Base-by-base conservation (phyloP, 257 asterid species). In the Nicotiana benthamiana region DNA sequence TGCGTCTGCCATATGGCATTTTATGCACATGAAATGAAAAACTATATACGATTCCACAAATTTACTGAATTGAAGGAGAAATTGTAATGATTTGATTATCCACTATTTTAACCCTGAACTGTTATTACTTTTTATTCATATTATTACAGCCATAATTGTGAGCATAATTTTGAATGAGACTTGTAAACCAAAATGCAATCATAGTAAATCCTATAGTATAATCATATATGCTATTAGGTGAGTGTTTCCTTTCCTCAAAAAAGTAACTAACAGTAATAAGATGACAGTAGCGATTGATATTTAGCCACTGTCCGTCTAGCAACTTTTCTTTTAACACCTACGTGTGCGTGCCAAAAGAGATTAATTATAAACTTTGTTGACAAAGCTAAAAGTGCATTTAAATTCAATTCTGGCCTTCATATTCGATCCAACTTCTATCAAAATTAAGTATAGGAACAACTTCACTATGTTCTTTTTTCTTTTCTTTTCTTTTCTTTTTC, bases 181-280 rank as follows among this genome's bases (percentile, higher is more conserved):
- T 86, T 85, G 53, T 85, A 76, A 88, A 87, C 91, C 83, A 82
- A 65, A 78, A 82, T 28, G 89, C 66, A 83, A 88, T 89, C 84
- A 89, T 83, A 85, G 75, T 81, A 84, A 60, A 53, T 63, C 62
- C 80, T 62, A 26, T 27, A 63, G 65, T 80, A 75, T 80, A 63
- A 77, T 82, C 64, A 84, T 82, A 32, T 60, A 34, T 43, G 75
- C 54, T 74, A 67, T 86, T 82, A 74, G 85, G 85, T 86, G 80
- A 82, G 75, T 40, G 24, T 40, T 79, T 84, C 81, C 54, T 84
- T 62, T 84, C 77, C 77, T 57, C 40, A 1, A 60, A 40, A 85
- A 72, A 64, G 83, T 80, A 80, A 57, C 40, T 24, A 77, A 46
- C 28, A 70, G 54, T 76, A 62, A 24, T 27, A 52, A 51, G 26